Evolutionary conservation across 805 yeast species (phyloP), one percentile per base, ranked within the genome.

Genomic region (Lipomyces japonicus): DNA sequence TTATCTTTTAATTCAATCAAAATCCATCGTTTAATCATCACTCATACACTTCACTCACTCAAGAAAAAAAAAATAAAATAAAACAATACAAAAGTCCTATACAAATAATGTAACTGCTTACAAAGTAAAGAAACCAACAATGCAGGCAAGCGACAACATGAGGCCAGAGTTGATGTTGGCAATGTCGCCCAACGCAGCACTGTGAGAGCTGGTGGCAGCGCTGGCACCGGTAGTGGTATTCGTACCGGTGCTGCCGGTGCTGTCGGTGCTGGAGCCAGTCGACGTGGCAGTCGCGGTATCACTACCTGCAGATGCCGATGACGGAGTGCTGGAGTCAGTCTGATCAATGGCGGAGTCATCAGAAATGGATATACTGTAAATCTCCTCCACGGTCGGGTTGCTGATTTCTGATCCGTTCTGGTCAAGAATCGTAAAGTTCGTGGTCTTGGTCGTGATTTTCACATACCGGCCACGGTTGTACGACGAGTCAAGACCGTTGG

Each of bases 401-500:
- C 32, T 16, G 22, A 66, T 40, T 9, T 22, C 56, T 3, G 14
- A 28, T n/a, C 65, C 69, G 26, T 51, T 40, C 16, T 45, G 26
- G 39, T 59, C 62, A 46, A 49, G 59, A 36, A 65, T 59, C 10
- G 55, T 41, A 48, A 44, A 59, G 7, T 57, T 40, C 24, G 66
- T 53, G 7, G 47, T 41, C 2, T 49, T 58, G 25, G 48, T 42
- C 21, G 51, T 42, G 24, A 63, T 36, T 6, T 48, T 53, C 7
- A 60, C 50, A n/a, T 38, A 53, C 4, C 50, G 44, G 28, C 69
- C 71, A n/a, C 65, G 63, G 34, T 46, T 39, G 26, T 45, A 47
- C 37, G 61, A 46, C 54, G 30, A 57, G 55, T n/a, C 36, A n/a
- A 65, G 60, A n/a, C 72, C 71, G 34, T 63, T 51, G 23, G 60